These are phyloP conservation scores for Suhomyces sp. DNA, from an alignment of 805 yeast species.

Conservation along the genomic window DNA sequence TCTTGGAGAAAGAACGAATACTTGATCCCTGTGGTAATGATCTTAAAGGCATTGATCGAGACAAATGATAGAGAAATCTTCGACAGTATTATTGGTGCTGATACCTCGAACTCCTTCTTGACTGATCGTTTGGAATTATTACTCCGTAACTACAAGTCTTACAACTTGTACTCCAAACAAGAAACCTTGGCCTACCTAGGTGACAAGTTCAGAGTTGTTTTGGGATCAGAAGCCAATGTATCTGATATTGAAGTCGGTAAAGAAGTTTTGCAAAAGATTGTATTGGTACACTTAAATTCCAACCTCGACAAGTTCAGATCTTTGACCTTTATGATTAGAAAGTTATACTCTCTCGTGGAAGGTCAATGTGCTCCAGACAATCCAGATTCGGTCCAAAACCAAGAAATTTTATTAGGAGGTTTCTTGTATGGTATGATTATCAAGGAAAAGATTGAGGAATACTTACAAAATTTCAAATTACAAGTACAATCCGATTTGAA, in stretches of 20 bases:
- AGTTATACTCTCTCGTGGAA: constrained; percentile 89
- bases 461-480: constrained; percentile 65
- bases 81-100: constrained; percentile 93
- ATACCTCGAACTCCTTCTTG: constrained; percentile 81
- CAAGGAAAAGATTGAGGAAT: constrained; percentile 95
- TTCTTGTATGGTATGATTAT: constrained; percentile 94
- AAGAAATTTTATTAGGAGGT: constrained; percentile 93
- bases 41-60: constrained; percentile 84
- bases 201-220: constrained; percentile 91
- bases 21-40: constrained; percentile 88
- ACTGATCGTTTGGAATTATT: constrained; percentile 97
- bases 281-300: constrained; percentile 79
- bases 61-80: constrained; percentile 93
- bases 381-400: constrained; percentile 99
- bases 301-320: constrained; percentile 80
- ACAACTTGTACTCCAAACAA: constrained; percentile 72
- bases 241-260: constrained; percentile 90
- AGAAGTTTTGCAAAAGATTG: constrained; percentile 78
- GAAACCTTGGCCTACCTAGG: constrained; percentile 95
- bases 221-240: constrained; percentile 84
- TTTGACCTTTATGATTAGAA: constrained; percentile 92
- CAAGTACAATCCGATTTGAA: constrained; percentile 79
- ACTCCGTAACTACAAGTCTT: constrained; percentile 82
- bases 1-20: constrained; percentile 97
- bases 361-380: constrained; percentile 97